Conservation (phyloP, 2,329 filamentous ascomycete species). For the Trichoderma cornu-damae region DNA sequence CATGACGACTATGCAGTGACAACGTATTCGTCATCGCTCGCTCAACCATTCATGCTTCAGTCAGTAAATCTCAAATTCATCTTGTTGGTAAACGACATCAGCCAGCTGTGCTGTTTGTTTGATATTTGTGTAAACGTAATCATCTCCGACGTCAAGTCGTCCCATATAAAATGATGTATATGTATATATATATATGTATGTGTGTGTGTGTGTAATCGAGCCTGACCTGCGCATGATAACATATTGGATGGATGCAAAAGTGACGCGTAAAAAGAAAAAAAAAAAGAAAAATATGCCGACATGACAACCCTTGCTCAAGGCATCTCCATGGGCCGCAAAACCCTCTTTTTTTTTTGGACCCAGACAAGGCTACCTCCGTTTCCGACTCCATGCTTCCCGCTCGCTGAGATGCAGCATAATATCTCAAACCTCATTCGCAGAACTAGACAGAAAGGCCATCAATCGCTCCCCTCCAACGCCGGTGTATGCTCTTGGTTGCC, state of each 20-base stretch:
- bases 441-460: conserved; percentile 5
- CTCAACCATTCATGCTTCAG: not conserved
- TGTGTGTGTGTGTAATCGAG: no score
- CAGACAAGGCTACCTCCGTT: not conserved
- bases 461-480: conserved; percentile 15
- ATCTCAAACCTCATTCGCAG: not conserved
- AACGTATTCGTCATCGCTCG: not conserved
- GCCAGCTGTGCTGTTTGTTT: not conserved
- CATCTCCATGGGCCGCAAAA: not conserved
- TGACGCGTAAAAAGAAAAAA: not conserved
- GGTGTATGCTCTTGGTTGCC: not conserved
- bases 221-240: not conserved
- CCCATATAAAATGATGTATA: not conserved
- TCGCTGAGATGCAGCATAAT: not conserved
- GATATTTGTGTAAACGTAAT: not conserved
- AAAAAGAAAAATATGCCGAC: not conserved
- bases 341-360: not conserved
- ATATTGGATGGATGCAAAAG: not conserved
- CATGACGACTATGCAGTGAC: not conserved
- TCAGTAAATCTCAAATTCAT: not conserved
- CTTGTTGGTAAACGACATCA: not conserved
- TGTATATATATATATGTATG: no score
- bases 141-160: not conserved
- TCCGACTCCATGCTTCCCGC: not conserved
- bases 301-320: not conserved